These are phyloP conservation scores for Aegilops bicornis DNA, from an alignment of 176 grass and related monocot genomes.

Conservation along the genomic window DNA sequence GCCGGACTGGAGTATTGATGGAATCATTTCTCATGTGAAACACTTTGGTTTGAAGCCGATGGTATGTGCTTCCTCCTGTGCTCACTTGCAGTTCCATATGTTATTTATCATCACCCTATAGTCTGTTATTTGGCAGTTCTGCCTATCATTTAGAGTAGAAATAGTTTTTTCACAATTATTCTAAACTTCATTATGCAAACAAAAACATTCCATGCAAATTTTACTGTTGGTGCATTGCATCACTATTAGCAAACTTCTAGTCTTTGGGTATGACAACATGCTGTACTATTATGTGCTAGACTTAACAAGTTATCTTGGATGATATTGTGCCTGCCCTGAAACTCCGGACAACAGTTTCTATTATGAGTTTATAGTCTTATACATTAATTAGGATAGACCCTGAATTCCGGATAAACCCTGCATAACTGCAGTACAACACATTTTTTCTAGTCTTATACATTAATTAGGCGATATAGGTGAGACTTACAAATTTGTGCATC, in stretches of 20 bases:
- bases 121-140: not conserved
- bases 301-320: not conserved
- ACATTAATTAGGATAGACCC: not conserved
- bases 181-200: not conserved
- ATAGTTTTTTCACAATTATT: not conserved
- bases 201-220: not conserved
- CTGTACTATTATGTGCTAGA: not conserved
- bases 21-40: slow-evolving; percentile 9
- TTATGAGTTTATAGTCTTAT: not conserved
- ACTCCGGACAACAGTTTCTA: not conserved
- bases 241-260: not conserved
- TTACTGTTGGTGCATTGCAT: not conserved
- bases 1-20: slow-evolving; percentile 24
- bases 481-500: not conserved
- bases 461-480: not conserved
- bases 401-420: not conserved
- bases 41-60: not conserved
- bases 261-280: not conserved
- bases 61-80: not conserved
- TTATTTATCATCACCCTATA: not conserved
- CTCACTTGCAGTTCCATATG: not conserved
- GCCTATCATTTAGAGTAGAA: not conserved
- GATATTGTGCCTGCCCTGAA: not conserved
- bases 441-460: no score
- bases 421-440: not conserved